Evolutionary conservation across 1,284 basidiomycete species (phyloP), one percentile per base, ranked within the genome.

Genomic region (Meira nashicola): DNA sequence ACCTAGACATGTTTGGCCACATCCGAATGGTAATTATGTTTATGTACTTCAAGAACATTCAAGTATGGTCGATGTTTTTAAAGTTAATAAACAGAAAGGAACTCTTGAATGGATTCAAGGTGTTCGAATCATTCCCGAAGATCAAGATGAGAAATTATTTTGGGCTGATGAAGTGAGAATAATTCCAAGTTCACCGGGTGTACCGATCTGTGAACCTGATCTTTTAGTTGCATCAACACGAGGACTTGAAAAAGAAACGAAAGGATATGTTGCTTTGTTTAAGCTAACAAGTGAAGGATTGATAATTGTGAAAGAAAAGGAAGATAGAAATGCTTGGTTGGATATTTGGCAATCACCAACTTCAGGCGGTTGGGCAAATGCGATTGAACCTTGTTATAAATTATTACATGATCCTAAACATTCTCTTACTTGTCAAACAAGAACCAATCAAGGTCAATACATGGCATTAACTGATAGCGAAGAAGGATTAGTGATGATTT

Each of bases 331-430:
- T 15, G 17, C 17, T 14, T 53, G 50, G 50, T n/a, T 19, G 19
- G 48, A 59, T 9, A 48, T 77, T 11, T 71, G 72, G 66, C 65
- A 80, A 58, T 80, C 79, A 1, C 70, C 74, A 1, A 80, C 79
- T 0, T 71, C 66, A 2, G 80, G 80, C n/a, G 80, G 80, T 1
- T 80, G 79, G 79, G 80, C 80, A 1, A 80, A 80, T 58, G 79
- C 79, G 0, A 78, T 80, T 33, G 75, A 78, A 52, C 74, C 78
- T 0, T 76, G 76, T 33, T 77, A 79, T 17, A 62, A 59, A 9
- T 33, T 60, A 1, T 63, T 71, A 12, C 48, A 59, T 25, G 65
- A 64, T 1, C 48, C 56, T 10, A 53, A 17, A 7, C 65, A 57
- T 2, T 21, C 12, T 12, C 8, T 33, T 8, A 33, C 39, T 57